Base-by-base conservation (phyloP, 225 moss, liverwort and hornwort genomes). In the Bryoerythrophyllum caledonicum region DNA sequence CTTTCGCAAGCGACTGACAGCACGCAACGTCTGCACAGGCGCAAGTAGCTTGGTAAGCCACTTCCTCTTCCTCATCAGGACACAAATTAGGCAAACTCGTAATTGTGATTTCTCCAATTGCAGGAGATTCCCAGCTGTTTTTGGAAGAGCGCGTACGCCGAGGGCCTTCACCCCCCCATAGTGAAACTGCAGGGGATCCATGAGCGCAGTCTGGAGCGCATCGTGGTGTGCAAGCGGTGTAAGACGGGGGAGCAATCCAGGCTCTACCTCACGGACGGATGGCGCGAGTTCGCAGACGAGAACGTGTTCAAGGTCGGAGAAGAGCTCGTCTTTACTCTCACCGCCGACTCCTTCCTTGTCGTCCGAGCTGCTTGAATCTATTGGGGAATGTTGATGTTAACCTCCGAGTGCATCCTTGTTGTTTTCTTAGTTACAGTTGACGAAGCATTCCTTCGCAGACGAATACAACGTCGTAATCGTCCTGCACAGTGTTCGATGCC, bases 311-410 rank as follows among this genome's bases (percentile, higher is more conserved):
- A 60, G 55, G 12, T 32, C 40, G 78, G 73, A 41, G 78, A 78
- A 20, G 57, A 73, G 69, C 17, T 82, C 21, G 70, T 49, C 27
- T 82, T 82, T 34, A 78, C 59, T 59, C 82, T 82, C 52, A 25
- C 78, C 40, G 58, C 58, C 14, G 25, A 70, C 24, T 78, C 78
- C 40, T 82, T 74, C 32, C 20, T 69, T 26, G 82, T 82, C 20
- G 48, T 48, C 48, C 19, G 48, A 49, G 48, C 48, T 48, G 48
- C 16, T 17, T 48, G 48, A 48, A 48, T 37, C 32, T 32, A 32
- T 32, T 32, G n/a, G n/a, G 6, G 38, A 38, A 38, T 1, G 16
- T 16, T 6, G 46, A 49, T 49, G 17, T 49, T 19, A 17, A 16
- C 6, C 48, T 48, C 48, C 48, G 48, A 17, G 48, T 48, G 48